Evolutionary conservation across 495 filamentous ascomycete species (phyloP).

Genomic region (Xylaria scruposa): DNA sequence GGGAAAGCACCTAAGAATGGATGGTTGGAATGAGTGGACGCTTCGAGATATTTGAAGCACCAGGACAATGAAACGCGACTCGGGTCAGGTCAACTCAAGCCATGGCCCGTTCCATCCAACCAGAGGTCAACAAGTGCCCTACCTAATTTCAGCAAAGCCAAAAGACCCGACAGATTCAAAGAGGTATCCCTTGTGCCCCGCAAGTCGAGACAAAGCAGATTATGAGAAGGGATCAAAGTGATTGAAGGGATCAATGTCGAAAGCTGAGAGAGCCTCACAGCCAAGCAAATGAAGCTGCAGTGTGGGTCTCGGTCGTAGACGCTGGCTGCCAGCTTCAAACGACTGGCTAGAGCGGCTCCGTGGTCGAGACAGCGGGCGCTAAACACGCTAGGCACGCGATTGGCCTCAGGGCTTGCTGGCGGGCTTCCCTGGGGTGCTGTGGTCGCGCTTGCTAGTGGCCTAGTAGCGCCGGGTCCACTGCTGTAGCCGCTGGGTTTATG

Average conservation of each 20-base stretch:
- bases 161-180: neutral
- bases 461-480: slow-evolving; percentile 23
- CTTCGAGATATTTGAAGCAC: slow-evolving; percentile 20
- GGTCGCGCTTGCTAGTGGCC: neutral
- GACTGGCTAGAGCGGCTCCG: slow-evolving; percentile 18
- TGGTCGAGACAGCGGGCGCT: slow-evolving; percentile 17
- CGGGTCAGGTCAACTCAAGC: slow-evolving; percentile 6
- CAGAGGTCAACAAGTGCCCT: too few species aligned
- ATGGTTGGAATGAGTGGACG: neutral
- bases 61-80: slow-evolving; percentile 18
- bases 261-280: slow-evolving; percentile 12
- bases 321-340: neutral
- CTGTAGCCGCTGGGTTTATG: neutral
- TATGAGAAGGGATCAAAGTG: neutral
- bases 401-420: neutral
- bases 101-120: neutral
- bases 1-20: neutral
- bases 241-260: neutral
- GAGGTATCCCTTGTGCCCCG: neutral
- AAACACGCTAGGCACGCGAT: slow-evolving; percentile 5
- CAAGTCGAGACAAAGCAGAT: slow-evolving; percentile 10
- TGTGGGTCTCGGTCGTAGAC: neutral
- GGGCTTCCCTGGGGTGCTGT: too few species aligned
- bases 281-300: slow-evolving; percentile 11
- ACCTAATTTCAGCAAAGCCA: neutral